Conservation (phyloP, 306 rosid genomes). For the Corylus avellana region DNA sequence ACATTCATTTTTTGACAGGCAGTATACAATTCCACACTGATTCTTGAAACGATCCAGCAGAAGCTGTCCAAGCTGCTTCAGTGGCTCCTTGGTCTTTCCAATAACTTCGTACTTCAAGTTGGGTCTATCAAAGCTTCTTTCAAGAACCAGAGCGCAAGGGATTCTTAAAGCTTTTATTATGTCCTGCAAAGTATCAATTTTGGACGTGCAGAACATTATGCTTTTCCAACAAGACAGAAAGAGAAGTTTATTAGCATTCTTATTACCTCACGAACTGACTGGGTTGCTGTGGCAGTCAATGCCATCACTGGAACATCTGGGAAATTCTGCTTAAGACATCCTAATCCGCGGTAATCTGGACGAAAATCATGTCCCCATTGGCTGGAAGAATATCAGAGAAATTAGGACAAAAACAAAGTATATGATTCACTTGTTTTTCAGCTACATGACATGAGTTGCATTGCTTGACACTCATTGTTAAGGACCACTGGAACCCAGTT, state of each 20-base stretch:
- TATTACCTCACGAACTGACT: constrained; percentile 75
- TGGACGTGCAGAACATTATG: constrained; percentile 1
- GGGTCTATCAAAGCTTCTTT: constrained; percentile 96
- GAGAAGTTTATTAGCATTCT: constrained; percentile 10
- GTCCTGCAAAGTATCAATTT: constrained; percentile 60
- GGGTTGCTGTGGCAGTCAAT: constrained; percentile 96
- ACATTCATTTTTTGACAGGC: constrained; percentile 94
- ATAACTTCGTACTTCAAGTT: constrained; percentile 90
- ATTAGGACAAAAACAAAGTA: constrained; percentile 12
- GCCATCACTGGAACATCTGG: constrained; percentile 91
- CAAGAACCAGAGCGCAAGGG: constrained; percentile 81
- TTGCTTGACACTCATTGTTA: constrained; percentile 18
- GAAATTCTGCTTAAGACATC: constrained; percentile 82
- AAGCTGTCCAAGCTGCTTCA: constrained; percentile 71
- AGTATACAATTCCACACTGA: constrained; percentile 85
- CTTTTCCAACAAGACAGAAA: constrained; percentile 2
- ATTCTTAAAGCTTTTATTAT: constrained; percentile 76
- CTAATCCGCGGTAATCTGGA: constrained; percentile 88
- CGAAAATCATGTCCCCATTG: constrained; percentile 99
- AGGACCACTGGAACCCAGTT: neutral
- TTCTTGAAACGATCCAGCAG: constrained; percentile 65
- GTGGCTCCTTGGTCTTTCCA: constrained; percentile 74
- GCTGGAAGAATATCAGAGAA: constrained; percentile 44
- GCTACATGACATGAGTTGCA: constrained; percentile 21
- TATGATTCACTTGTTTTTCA: constrained; percentile 19